These are phyloP conservation scores for Boletellus ananas DNA, from an alignment of 768 basidiomycete genomes.

Conservation along the genomic window DNA sequence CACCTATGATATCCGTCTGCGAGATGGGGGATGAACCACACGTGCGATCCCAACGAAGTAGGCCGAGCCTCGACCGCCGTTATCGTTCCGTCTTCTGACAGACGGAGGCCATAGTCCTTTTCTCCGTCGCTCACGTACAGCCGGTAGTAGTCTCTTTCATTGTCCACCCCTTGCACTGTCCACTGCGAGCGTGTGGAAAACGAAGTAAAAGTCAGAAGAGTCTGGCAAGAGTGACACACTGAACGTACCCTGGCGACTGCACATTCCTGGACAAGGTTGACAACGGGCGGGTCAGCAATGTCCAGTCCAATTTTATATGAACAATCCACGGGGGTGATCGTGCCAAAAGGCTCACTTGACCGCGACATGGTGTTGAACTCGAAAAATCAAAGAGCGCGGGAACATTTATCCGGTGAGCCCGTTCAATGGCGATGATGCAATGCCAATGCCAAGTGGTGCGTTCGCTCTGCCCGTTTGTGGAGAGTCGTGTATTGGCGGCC, in stretches of 20 bases:
- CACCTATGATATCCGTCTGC: background rate
- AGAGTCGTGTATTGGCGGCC: background rate
- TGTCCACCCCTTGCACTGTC: slow-evolving; percentile 1
- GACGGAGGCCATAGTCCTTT: background rate
- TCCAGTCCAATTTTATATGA: background rate
- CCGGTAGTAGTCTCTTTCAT: background rate
- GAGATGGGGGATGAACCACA: slow-evolving; percentile 2
- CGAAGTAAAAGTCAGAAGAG: no score
- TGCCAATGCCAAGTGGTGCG: background rate
- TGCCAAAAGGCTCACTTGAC: background rate
- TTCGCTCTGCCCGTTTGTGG: background rate
- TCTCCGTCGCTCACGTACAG: slow-evolving; percentile 1
- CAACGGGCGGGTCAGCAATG: background rate
- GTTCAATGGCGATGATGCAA: background rate
- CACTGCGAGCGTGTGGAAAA: background rate
- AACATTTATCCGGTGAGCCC: no score
- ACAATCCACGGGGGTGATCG: background rate
- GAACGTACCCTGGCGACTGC: background rate
- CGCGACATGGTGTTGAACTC: background rate
- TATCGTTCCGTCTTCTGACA: slow-evolving; percentile 3
- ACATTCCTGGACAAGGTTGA: background rate
- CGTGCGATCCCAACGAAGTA: background rate
- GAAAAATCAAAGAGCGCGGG: background rate
- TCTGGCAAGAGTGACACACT: no score
- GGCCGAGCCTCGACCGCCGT: background rate